These are phyloP conservation scores for Kandelia obovata DNA, from an alignment of 345 rosid species.

Conservation along the genomic window DNA sequence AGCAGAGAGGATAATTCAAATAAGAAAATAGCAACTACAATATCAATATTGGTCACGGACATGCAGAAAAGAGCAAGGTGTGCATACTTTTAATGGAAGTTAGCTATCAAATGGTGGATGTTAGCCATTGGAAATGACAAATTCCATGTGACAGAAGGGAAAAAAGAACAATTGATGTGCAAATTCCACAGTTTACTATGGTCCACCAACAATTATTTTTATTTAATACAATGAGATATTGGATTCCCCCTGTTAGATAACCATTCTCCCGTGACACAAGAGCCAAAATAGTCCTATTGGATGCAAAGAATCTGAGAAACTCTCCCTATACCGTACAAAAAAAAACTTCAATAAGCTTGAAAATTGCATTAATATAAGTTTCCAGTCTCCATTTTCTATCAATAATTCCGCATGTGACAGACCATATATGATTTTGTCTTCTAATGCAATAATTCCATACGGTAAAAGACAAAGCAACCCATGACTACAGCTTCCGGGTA, in stretches of 20 bases:
- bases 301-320: conserved; percentile 31
- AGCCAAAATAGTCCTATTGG: conserved; percentile 39
- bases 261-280: conserved; percentile 47
- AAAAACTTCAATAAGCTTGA: conserved; percentile 16
- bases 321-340: conserved; percentile 13
- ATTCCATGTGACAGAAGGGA: not conserved
- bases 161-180: not conserved
- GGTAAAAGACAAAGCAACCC: conserved; percentile 9
- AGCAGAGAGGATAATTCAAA: not conserved
- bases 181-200: conserved; percentile 2
- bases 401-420: conserved; percentile 26
- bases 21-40: not conserved
- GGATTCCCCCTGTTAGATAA: conserved; percentile 24
- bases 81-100: not conserved
- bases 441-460: conserved; percentile 23
- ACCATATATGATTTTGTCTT: conserved; percentile 29
- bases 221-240: conserved; percentile 5
- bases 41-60: too few species aligned
- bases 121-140: not conserved
- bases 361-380: not conserved
- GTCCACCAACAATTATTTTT: conserved; percentile 10
- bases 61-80: too few species aligned
- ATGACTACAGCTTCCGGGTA: not conserved
- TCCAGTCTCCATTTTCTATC: not conserved
- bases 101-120: not conserved